Conservation (phyloP, 805 yeast genomes). For the Candida boidinii region DNA sequence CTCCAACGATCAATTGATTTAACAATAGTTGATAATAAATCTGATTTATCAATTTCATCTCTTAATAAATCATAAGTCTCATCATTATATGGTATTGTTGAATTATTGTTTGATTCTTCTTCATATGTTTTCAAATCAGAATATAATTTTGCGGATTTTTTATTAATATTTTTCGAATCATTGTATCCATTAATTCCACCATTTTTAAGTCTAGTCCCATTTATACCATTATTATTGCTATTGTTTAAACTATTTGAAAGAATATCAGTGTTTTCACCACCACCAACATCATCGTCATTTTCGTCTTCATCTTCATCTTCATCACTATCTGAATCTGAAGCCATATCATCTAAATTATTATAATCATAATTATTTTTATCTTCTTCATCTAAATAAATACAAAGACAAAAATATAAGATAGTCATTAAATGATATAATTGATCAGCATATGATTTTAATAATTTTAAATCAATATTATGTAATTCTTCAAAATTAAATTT, state of each 20-base stretch:
- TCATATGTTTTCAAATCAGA: no score
- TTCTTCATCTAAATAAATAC: slow-evolving; percentile 4
- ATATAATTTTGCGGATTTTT: no score
- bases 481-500: no score
- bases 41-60: slow-evolving; percentile 13
- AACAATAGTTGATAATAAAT: slow-evolving; percentile 36
- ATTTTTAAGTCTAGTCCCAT: no score
- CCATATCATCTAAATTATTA: slow-evolving; percentile 7
- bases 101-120: not conserved
- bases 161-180: no score
- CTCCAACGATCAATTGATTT: slow-evolving; percentile 59
- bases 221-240: no score
- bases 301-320: slow-evolving; percentile 2
- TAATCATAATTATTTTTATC: slow-evolving; percentile 7
- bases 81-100: not conserved
- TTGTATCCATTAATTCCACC: not conserved
- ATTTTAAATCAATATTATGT: no score
- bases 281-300: slow-evolving; percentile 1
- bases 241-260: no score
- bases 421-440: slow-evolving; percentile 23
- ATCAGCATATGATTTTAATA: slow-evolving; percentile 13
- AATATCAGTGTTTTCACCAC: no score
- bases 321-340: slow-evolving; percentile 6
- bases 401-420: slow-evolving; percentile 12
- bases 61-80: slow-evolving; percentile 3